These are phyloP conservation scores for Solanum clarkiae DNA, from an alignment of 257 asterid genomes.

Conservation along the genomic window DNA sequence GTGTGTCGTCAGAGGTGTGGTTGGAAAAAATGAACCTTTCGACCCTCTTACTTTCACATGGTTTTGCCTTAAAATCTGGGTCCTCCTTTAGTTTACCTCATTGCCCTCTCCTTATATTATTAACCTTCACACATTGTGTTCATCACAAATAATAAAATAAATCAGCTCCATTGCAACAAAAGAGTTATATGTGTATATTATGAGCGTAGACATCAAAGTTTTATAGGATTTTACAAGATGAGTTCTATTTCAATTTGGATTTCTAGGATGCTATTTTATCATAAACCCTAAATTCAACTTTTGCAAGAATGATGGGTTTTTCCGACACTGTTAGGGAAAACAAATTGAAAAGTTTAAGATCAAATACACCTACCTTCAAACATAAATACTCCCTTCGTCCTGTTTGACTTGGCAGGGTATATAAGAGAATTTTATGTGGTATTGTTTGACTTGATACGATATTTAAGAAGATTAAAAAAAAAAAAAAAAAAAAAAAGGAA, in stretches of 20 bases:
- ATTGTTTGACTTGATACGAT: too few relatives aligned
- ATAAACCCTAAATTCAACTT: background rate
- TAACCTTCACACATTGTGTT: background rate
- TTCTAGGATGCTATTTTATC: too few relatives aligned
- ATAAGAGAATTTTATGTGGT: too few relatives aligned
- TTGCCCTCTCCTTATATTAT: background rate
- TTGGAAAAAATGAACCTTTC: conserved; percentile 14
- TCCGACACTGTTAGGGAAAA: background rate
- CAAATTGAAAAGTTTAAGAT: background rate
- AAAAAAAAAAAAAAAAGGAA: too few relatives aligned
- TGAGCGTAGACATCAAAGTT: too few relatives aligned
- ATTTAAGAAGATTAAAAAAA: too few relatives aligned
- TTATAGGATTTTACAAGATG: too few relatives aligned
- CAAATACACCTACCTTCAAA: background rate
- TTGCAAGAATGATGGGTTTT: background rate
- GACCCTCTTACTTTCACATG: conserved; percentile 17
- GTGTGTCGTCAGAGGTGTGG: conserved; percentile 9
- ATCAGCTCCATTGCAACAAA: background rate
- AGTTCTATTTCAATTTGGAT: too few relatives aligned
- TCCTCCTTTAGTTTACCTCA: conserved; percentile 9
- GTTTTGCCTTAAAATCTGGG: conserved; percentile 38
- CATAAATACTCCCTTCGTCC: background rate
- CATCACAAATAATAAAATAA: background rate
- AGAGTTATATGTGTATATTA: background rate
- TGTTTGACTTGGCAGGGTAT: too few relatives aligned